Evolutionary conservation across 306 rosid genomes (phyloP).

Genomic region (Delonix regia): DNA sequence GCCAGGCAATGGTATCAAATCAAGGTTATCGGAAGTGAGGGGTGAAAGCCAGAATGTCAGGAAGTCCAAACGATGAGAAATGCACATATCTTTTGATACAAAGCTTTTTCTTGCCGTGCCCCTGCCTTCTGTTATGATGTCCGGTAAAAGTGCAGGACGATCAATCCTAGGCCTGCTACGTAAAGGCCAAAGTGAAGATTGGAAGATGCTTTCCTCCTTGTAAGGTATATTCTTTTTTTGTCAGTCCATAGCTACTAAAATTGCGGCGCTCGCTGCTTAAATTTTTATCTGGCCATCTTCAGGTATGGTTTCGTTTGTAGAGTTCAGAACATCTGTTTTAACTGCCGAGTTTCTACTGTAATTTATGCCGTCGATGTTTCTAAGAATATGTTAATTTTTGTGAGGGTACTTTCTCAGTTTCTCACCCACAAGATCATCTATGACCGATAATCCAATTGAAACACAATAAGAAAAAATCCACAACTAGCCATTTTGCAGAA

Average conservation of each 20-base stretch:
- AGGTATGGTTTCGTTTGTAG: constrained; percentile 21
- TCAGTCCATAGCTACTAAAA: constrained; percentile 39
- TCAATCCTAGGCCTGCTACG: constrained; percentile 16
- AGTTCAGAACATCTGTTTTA: constrained; percentile 23
- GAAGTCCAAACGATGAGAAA: constrained; percentile 63
- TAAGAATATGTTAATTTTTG: background rate
- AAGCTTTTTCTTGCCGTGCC: constrained; percentile 16
- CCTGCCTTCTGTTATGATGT: background rate
- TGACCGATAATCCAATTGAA: background rate
- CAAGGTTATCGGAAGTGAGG: constrained; percentile 73
- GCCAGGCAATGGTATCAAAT: constrained; percentile 64
- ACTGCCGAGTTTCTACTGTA: constrained; percentile 5
- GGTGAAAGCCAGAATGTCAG: constrained; percentile 64
- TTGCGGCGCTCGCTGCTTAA: constrained; percentile 48
- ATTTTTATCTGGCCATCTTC: background rate
- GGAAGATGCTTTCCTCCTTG: constrained; percentile 12
- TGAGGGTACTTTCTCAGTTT: background rate
- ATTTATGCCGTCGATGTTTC: constrained; percentile 1
- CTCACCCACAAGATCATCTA: background rate
- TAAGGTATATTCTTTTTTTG: constrained; percentile 22
- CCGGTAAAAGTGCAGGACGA: constrained; percentile 12
- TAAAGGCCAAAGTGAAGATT: constrained; percentile 1
- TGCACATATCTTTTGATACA: constrained; percentile 6
- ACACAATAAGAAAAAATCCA: background rate
- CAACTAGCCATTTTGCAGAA: background rate